Evolutionary conservation across 2,329 filamentous ascomycete species (phyloP), one percentile per base, ranked within the genome.

Genomic region (Xylariales sp.): DNA sequence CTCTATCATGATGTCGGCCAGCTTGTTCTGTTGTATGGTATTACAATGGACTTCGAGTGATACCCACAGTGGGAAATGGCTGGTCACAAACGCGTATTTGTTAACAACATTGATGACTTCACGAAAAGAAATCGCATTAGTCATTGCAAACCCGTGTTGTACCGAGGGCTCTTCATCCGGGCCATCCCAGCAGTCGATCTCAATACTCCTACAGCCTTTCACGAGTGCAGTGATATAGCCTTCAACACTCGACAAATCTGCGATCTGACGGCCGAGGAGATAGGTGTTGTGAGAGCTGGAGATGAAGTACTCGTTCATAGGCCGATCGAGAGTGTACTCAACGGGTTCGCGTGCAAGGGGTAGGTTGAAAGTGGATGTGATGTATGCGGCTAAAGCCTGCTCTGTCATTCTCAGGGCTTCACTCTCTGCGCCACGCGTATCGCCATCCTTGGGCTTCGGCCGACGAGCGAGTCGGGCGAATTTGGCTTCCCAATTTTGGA

Each of bases 271-370:
- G 11, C 93, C 93, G 4, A 94, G 73, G 1, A 98, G 81, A 57
- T 98, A 98, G 0, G 93, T 98, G 64, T 98, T 98, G 72, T 98
- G 93, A 2, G 93, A 97, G 68, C 90, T 96, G 1, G 91, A 97
- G 51, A 98, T 93, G 69, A 89, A 96, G 64, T 98, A 98, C 59
- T 97, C 91, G 59, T 95, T 95, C 60, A 97, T 70, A 0, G 93
- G 93, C 18, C 86, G 80, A 57, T 95, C 82, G 41, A 96, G 78
- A 5, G 70, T 70, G 42, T 81, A 79, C 20, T 79, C 67, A 10
- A 76, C 64, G n/a, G 78, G 75, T 46, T 76, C 73, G 31, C 76
- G 74, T 20, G 75, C 66, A 31, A 88, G 74, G 3, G 86, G 73
- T 2, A 79, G 73, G 56, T 94, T 95, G 52, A 81, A 75, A 32